phyloP scores from a whole-genome alignment of 2,329 filamentous ascomycete genomes.

The Tricladium varicosporioides region DNA sequence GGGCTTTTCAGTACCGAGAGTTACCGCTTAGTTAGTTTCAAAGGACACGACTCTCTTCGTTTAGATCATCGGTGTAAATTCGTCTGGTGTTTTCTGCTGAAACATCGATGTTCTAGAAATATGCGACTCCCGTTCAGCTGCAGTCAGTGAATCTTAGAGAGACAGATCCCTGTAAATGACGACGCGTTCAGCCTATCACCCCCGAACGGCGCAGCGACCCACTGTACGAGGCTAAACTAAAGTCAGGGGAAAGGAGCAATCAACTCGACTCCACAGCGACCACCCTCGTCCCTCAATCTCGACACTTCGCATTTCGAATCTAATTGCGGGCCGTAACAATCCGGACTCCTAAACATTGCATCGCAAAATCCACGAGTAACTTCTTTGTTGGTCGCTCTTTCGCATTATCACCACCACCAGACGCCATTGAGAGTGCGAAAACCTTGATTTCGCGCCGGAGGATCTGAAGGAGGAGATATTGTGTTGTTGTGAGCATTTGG shows the following conservation, averaged over 20 bases:
- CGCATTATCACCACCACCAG: background rate
- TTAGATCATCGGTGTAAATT: background rate
- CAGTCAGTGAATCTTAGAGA: background rate
- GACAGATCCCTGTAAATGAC: background rate
- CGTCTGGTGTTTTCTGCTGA: background rate
- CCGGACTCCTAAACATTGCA: background rate
- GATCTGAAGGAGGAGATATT: background rate
- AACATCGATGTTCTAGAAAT: background rate
- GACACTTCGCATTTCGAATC: background rate
- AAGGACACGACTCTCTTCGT: background rate
- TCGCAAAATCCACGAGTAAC: no score
- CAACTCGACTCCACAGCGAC: background rate
- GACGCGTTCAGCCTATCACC: slow-evolving; percentile 14
- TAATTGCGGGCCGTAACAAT: background rate
- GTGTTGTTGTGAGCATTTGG: no score
- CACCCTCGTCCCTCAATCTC: background rate
- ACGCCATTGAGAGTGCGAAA: background rate
- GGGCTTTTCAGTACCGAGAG: no score
- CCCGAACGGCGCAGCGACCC: background rate
- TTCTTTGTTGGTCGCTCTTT: background rate
- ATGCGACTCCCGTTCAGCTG: background rate
- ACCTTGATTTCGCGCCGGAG: background rate
- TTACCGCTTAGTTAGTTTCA: background rate
- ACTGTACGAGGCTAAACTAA: background rate
- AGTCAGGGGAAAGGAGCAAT: background rate